Evolutionary conservation across 192 early-diverging fungal genomes (phyloP).

Genomic region (Chytriomyces confervae): DNA sequence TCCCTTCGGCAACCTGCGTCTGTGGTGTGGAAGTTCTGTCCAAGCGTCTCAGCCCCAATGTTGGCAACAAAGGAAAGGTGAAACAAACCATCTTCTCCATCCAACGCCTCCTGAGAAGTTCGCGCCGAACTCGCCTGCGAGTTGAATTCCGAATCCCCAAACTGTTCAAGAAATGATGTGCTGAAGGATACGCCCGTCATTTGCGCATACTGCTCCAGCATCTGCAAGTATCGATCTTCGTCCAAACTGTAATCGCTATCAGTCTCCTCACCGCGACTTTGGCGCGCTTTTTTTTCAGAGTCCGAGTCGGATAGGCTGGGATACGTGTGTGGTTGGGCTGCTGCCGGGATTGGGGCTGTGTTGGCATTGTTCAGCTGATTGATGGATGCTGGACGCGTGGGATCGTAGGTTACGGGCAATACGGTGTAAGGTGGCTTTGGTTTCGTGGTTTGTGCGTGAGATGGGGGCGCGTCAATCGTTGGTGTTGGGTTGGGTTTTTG

Average conservation of each 20-base stretch:
- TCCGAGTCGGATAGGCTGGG: conserved; percentile 4
- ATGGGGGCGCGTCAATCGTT: neutral
- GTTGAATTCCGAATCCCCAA: neutral
- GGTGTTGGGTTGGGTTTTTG: no score
- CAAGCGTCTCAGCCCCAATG: no score
- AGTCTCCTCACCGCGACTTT: neutral
- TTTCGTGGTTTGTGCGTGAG: neutral
- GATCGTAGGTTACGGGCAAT: conserved; percentile 27
- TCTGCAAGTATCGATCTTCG: conserved; percentile 15
- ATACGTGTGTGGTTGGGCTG: neutral
- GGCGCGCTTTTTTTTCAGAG: neutral
- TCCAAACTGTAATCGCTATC: conserved; percentile 3
- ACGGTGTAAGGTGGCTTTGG: neutral
- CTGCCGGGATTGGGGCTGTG: neutral
- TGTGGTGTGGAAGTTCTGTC: conserved; percentile 15
- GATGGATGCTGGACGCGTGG: conserved; percentile 1
- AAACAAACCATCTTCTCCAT: neutral
- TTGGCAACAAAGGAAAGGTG: no score
- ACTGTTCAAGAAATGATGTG: neutral
- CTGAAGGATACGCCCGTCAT: conserved; percentile 24
- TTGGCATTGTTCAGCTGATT: neutral
- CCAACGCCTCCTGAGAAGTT: neutral
- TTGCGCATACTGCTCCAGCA: conserved; percentile 27
- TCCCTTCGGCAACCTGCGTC: conserved; percentile 19
- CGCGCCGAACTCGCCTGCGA: neutral